Base-by-base conservation (phyloP, 192 early-diverging fungal genomes). In the Backusella circina region DNA sequence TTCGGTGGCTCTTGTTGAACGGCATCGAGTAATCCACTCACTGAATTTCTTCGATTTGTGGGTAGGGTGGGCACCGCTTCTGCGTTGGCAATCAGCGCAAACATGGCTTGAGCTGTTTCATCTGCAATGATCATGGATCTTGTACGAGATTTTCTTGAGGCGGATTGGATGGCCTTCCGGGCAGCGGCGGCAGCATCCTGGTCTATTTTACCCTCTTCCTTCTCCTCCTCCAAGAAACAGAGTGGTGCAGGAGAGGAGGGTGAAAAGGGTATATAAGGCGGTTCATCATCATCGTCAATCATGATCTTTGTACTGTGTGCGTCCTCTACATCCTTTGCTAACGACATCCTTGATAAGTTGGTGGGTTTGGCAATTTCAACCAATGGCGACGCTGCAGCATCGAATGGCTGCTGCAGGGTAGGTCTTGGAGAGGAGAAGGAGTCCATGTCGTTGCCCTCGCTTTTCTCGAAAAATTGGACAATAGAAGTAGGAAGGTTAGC, bases 111-210 rank as follows among this genome's bases (percentile, higher is more conserved):
- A 5, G 61, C 64, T 16, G 57, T 64, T 8, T 74, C 73, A 8
- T 74, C 64, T 13, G 37, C 65, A 38, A 74, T 66, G 0, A 74
- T 38, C 28, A 65, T 64, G 6, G 73, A 74, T 5, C 73, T 64
- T 66, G 73, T 74, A 5, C 61, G 54, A 31, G 64, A 65, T 32
- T 74, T 74, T n/a, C 64, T n/a, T 1, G 73, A 74, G n/a, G 73
- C 73, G 39, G 73, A 66, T 2, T 38, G 73, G 38, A 74, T 74
- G 18, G 65, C 61, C 2, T 64, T 36, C 15, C 73, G 38, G 21
- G 73, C 73, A 32, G 73, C 73, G 1, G 21, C 35, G 0, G 51
- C 71, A 30, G 71, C 71, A 38, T 68, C 67, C 33, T 65, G 26
- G 13, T 41, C 32, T 50, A 30, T 47, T 30, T 50, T 18, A 18